A percentile compares a stretch with the other conserved stretches of the same genome.
Evolutionary conservation across 2,329 filamentous ascomycete species (phyloP).

Genomic region (Furcasterigmium sp.): DNA sequence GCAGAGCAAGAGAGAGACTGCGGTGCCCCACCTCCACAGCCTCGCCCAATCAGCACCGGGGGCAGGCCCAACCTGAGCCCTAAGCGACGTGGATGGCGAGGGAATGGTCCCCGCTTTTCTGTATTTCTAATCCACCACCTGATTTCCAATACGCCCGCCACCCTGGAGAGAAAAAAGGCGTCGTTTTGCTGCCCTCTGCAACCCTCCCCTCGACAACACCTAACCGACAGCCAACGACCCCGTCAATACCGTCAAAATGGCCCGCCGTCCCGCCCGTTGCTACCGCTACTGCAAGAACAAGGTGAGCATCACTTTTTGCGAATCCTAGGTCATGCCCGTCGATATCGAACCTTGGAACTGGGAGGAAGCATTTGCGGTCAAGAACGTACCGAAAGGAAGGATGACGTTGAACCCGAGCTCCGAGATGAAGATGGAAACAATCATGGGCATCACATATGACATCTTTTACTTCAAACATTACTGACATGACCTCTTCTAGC

Average conservation of each 20-base stretch:
- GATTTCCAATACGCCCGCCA: conserved; percentile 5
- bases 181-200: neutral
- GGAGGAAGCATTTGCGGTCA: neutral
- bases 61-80: neutral
- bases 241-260: conserved; percentile 77
- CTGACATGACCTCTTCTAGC: conserved; percentile 41
- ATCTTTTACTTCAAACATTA: neutral
- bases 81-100: neutral
- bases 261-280: conserved; percentile 97
- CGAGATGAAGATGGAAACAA: neutral
- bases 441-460: neutral
- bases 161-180: conserved; percentile 3
- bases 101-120: neutral
- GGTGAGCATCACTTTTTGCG: conserved; percentile 52
- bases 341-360: neutral
- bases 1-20: neutral
- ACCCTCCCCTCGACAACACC: conserved; percentile 25
- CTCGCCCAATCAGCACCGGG: conserved; percentile 1
- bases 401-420: neutral
- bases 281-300: conserved; percentile 99
- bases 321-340: neutral
- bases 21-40: neutral
- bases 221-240: conserved; percentile 1
- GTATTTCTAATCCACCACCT: conserved; percentile 1
- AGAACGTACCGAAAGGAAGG: too few species aligned